Evolutionary conservation across 495 filamentous ascomycete species (phyloP), one percentile per base, ranked within the genome.

Genomic region (Penicillium silybi): DNA sequence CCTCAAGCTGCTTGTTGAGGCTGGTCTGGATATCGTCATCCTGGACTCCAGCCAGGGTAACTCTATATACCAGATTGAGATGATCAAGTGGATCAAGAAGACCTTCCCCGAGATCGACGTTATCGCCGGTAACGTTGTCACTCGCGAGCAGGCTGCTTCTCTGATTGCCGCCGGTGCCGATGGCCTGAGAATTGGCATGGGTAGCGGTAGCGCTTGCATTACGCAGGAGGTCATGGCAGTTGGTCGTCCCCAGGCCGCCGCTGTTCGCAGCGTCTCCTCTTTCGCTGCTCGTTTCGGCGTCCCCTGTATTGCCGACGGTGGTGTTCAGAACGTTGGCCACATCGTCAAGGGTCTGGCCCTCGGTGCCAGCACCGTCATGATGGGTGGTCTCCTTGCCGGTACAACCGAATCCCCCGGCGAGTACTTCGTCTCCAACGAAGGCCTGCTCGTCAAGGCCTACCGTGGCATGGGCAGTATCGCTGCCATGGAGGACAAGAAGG

Each of bases 211-310:
- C 59, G 93, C 93, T 63, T 99, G 93, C 75, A 99, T 99, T 64
- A 99, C 93, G 41, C 93, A 99, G 74, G 93, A 99, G 75, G 93
- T 99, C 63, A 99, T 99, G 93, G 93, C 93, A 47, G 90, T 97
- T 38, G 93, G 93, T 34, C 86, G 93, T 58, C 93, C 93, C 52
- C 93, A 99, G 74, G 93, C 93, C 16, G 87, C 89, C 10, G 82
- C 92, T 34, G 92, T 99, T 51, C 90, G 85, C 77, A 89, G 86
- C 63, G 92, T 97, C 57, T 82, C 87, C 53, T 71, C 77, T 20
- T 99, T 97, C 61, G 93, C 93, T 29, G 87, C 86, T 41, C 84
- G 84, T 54, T 99, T 99, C 68, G 93, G 95, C 51, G 91, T 99
- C 53, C 93, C 93, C 20, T 97, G 92, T 75, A 97, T 99, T 60